Percentiles rank a stretch among this genome's conserved stretches.
Conservation (phyloP, 768 basidiomycete genomes). For the Trichaptum fuscoviolaceum region DNA sequence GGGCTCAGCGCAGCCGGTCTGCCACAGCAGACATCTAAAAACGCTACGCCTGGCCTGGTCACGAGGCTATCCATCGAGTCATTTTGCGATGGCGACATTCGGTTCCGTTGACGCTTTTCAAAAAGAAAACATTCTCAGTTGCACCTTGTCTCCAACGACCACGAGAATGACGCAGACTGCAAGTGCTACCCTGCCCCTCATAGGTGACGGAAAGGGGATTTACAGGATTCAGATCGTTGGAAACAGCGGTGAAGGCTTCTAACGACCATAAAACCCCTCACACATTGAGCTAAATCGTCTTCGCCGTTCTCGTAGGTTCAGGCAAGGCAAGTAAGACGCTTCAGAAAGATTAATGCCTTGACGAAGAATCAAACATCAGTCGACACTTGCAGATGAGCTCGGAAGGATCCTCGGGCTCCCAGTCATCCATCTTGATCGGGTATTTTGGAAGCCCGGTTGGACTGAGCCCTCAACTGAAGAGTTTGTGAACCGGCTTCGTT, state of each 20-base stretch:
- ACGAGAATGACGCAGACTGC: slow-evolving; percentile 12
- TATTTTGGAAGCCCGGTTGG: slow-evolving; percentile 52
- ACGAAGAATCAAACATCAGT: slow-evolving; percentile 24
- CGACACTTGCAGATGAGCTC: slow-evolving; percentile 42
- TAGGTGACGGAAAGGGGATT: slow-evolving; percentile 40
- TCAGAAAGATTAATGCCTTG: neutral
- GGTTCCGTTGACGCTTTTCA: neutral
- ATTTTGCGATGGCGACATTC: neutral
- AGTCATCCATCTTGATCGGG: slow-evolving; percentile 39
- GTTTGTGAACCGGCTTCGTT: slow-evolving; percentile 16
- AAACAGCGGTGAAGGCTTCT: slow-evolving; percentile 40
- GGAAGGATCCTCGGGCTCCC: slow-evolving; percentile 40
- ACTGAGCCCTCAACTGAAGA: slow-evolving; percentile 23
- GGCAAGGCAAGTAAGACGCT: slow-evolving; percentile 32
- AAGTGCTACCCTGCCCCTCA: slow-evolving; percentile 26
- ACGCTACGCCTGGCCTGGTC: too few relatives aligned
- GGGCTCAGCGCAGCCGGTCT: too few relatives aligned
- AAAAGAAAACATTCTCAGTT: neutral
- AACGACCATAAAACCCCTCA: neutral
- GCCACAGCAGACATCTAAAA: too few relatives aligned
- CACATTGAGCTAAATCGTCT: slow-evolving; percentile 3
- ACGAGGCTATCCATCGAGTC: too few relatives aligned
- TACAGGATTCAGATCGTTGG: slow-evolving; percentile 46
- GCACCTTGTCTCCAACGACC: neutral
- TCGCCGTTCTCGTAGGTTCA: slow-evolving; percentile 20